A percentile compares a stretch with the other conserved stretches of the same genome.
Conservation (phyloP, 1,139 yeast species). For the Debaryomyces nepalensis region DNA sequence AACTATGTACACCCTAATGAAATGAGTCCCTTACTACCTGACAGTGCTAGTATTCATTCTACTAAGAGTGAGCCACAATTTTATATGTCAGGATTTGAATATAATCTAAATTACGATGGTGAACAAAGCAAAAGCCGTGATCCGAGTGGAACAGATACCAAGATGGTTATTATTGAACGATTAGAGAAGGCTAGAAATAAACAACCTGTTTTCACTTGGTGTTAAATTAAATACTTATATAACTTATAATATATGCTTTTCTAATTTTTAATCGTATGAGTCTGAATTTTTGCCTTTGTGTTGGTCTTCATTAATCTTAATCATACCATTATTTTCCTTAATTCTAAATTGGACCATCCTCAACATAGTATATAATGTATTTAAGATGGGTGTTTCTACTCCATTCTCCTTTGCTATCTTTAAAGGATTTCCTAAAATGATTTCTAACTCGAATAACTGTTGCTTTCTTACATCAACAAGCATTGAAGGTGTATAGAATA, state of each 20-base stretch:
- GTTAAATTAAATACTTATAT: conserved; percentile 32
- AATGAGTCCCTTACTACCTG: conserved; percentile 16
- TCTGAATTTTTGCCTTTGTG: conserved; percentile 35
- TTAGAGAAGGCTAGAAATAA: conserved; percentile 58
- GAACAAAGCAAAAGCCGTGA: conserved; percentile 19
- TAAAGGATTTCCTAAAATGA: conserved; percentile 73
- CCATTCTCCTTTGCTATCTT: conserved; percentile 57
- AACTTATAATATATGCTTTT: conserved; percentile 1
- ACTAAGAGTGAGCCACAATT: conserved; percentile 8
- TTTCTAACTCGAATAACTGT: conserved; percentile 72
- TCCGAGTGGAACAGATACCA: conserved; percentile 28
- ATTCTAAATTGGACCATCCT: conserved; percentile 63
- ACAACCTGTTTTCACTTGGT: conserved; percentile 76
- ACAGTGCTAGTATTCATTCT: conserved; percentile 9
- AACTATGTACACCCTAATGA: conserved; percentile 13
- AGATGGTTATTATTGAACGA: conserved; percentile 63
- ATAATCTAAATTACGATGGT: conserved; percentile 19
- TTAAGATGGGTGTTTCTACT: conserved; percentile 62
- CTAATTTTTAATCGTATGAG: conserved; percentile 20
- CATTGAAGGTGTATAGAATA: conserved; percentile 74
- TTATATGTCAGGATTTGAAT: conserved; percentile 29
- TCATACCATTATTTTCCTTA: conserved; percentile 55
- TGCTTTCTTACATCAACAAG: conserved; percentile 70
- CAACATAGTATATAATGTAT: conserved; percentile 59
- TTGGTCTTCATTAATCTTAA: conserved; percentile 36